Percentiles rank a stretch among this genome's conserved stretches.
phyloP scores from a whole-genome alignment of 148 eudicot genomes.

The Chenopodium berlandieri region DNA sequence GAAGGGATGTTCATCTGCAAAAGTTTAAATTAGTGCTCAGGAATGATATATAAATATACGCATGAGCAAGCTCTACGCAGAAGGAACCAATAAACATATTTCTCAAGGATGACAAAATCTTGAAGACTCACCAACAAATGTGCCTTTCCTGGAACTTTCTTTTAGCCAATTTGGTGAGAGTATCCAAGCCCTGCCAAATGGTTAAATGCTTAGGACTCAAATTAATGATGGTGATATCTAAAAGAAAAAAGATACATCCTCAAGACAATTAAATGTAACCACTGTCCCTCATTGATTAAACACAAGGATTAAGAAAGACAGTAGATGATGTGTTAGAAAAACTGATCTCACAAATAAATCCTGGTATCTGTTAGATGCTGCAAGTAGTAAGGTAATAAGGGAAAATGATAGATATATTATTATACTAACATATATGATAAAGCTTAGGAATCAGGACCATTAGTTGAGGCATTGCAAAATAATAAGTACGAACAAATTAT shows the following conservation, averaged over 20 bases:
- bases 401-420: neutral
- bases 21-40: neutral
- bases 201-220: neutral
- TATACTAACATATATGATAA: neutral
- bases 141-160: constrained; percentile 68
- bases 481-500: neutral
- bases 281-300: neutral
- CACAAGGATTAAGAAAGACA: neutral
- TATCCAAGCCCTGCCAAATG: constrained; percentile 75
- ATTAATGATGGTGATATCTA: neutral
- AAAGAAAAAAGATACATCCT: neutral
- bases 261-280: neutral
- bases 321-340: neutral
- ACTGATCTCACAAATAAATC: neutral
- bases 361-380: neutral
- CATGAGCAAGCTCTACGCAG: neutral
- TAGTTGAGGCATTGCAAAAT: neutral
- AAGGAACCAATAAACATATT: constrained; percentile 10
- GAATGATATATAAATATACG: neutral
- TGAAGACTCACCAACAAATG: constrained; percentile 66
- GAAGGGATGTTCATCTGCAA: constrained; percentile 76
- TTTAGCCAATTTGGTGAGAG: constrained; percentile 81
- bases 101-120: constrained; percentile 1
- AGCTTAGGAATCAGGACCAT: neutral
- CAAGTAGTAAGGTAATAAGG: neutral